Percentiles rank a stretch among this genome's conserved stretches.
Evolutionary conservation across 805 yeast species (phyloP).

Genomic region (Candida caryicola): DNA sequence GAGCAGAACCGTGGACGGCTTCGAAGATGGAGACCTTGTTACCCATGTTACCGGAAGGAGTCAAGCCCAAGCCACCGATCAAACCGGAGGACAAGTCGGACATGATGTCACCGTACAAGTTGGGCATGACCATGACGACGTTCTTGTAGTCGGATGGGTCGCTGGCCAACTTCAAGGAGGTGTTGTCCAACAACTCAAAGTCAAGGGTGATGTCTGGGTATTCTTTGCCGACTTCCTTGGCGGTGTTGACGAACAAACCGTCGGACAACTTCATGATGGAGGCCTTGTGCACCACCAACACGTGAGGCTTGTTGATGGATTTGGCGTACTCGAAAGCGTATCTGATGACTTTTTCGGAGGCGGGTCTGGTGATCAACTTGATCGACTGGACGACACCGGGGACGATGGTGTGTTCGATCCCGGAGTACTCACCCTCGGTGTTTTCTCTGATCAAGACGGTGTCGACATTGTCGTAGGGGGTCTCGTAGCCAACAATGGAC

Average conservation of each 20-base stretch:
- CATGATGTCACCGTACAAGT: constrained; percentile 98
- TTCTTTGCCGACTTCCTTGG: constrained; percentile 83
- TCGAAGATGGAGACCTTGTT: constrained; percentile 96
- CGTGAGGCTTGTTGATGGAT: constrained; percentile 81
- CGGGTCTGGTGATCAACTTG: constrained; percentile 93
- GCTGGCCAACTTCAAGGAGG: constrained; percentile 84
- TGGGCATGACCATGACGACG: constrained; percentile 97
- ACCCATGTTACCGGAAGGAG: constrained; percentile 99
- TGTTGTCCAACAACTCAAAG: constrained; percentile 91
- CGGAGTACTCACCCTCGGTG: constrained; percentile 99
- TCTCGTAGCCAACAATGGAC: constrained; percentile 88
- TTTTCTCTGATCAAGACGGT: constrained; percentile 97
- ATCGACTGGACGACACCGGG: constrained; percentile 99
- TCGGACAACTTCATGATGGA: constrained; percentile 97
- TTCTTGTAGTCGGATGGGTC: constrained; percentile 86
- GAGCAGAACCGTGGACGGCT: constrained; percentile 99
- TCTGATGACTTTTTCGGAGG: constrained; percentile 94
- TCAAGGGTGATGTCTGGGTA: constrained; percentile 85
- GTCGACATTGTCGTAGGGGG: constrained; percentile 87
- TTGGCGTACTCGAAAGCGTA: constrained; percentile 97
- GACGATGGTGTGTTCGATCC: constrained; percentile 96
- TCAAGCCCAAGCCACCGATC: constrained; percentile 97
- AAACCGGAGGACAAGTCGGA: constrained; percentile 97
- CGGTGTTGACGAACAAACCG: constrained; percentile 92
- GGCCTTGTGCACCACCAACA: constrained; percentile 95